Conservation (phyloP, 306 rosid genomes). For the Abrus precatorius region DNA sequence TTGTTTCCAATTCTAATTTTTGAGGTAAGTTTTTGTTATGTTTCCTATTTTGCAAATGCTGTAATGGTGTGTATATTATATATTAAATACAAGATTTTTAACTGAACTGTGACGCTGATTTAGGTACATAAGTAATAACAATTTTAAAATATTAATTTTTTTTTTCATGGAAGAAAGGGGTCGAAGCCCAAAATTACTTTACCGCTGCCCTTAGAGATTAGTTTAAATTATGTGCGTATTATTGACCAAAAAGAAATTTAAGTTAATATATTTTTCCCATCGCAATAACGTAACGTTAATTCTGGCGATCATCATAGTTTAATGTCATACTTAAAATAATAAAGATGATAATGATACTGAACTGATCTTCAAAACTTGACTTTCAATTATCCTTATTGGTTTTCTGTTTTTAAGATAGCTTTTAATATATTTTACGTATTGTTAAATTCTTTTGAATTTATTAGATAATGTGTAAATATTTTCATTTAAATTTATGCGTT, state of each 20-base stretch:
- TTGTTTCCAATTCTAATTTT: not conserved
- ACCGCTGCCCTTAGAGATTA: no score
- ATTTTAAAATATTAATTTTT: no score
- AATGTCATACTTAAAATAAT: not conserved
- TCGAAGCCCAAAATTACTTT: no score
- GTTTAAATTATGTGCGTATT: not conserved
- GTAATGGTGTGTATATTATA: not conserved
- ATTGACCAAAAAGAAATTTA: not conserved
- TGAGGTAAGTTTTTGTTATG: not conserved
- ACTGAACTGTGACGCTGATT: no score
- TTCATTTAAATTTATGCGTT: no score
- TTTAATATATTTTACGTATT: no score
- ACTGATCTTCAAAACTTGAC: not conserved
- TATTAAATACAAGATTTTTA: not conserved
- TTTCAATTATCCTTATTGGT: not conserved
- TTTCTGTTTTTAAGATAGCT: no score
- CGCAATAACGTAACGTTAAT: not conserved
- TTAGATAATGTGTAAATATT: no score
- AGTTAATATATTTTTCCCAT: not conserved
- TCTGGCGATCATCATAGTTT: not conserved
- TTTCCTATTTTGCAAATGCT: not conserved
- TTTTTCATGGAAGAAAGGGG: no score
- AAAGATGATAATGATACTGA: not conserved
- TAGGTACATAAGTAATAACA: no score
- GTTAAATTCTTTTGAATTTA: no score